These are phyloP conservation scores for Papiliotrema terrestris DNA, from an alignment of 1,284 basidiomycete genomes.

Conservation along the genomic window DNA sequence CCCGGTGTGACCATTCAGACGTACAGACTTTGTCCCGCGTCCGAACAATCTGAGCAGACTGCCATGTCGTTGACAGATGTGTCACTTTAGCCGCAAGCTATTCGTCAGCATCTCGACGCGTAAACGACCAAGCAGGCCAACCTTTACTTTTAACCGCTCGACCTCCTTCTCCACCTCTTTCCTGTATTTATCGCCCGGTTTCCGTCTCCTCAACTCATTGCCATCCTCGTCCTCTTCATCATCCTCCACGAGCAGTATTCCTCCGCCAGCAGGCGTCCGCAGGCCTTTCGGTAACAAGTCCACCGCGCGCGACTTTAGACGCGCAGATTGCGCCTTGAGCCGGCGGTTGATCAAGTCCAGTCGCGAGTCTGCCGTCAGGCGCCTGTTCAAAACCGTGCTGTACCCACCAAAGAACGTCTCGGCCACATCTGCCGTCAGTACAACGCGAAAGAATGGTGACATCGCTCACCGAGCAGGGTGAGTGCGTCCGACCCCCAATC, in stretches of 20 bases:
- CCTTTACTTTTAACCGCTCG: slow-evolving; percentile 69
- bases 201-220: slow-evolving; percentile 6
- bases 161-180: slow-evolving; percentile 77
- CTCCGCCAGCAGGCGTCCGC: slow-evolving; percentile 49
- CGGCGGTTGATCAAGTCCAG: slow-evolving; percentile 83
- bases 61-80: slow-evolving; percentile 68
- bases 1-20: slow-evolving; percentile 12
- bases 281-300: slow-evolving; percentile 58
- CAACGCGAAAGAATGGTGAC: background rate
- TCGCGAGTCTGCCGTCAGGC: slow-evolving; percentile 61
- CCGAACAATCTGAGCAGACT: slow-evolving; percentile 83
- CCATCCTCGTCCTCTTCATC: slow-evolving; percentile 19
- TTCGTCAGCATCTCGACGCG: background rate
- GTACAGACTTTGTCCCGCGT: slow-evolving; percentile 72
- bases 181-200: slow-evolving; percentile 34
- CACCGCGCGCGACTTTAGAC: slow-evolving; percentile 73
- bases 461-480: slow-evolving; percentile 40
- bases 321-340: slow-evolving; percentile 78
- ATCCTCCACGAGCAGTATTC: slow-evolving; percentile 32
- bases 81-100: slow-evolving; percentile 59
- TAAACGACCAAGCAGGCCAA: slow-evolving; percentile 27
- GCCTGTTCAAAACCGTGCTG: background rate
- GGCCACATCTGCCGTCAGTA: slow-evolving; percentile 39
- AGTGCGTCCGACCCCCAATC: slow-evolving; percentile 39
- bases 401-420: slow-evolving; percentile 49